Evolutionary conservation across 2,329 filamentous ascomycete genomes (phyloP).

Genomic region (Paracorniculantispora psalliotae): DNA sequence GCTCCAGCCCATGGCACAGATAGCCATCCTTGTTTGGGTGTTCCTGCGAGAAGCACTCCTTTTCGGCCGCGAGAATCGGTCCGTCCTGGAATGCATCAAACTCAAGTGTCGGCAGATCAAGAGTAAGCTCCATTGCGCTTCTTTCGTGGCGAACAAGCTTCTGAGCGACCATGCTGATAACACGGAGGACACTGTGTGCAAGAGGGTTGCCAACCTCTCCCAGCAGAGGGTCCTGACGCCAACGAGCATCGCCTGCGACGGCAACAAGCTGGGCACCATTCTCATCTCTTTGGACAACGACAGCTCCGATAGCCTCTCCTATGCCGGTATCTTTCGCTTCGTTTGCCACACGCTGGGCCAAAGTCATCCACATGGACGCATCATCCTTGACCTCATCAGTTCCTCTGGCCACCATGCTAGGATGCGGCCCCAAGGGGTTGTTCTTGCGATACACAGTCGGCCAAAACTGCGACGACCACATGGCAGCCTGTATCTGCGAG

Average conservation of each 20-base stretch:
- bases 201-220: constrained; percentile 62
- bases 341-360: constrained; percentile 60
- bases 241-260: constrained; percentile 71
- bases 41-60: constrained; percentile 55
- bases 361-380: constrained; percentile 60
- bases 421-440: constrained; percentile 81
- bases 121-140: constrained; percentile 30
- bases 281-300: constrained; percentile 62
- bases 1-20: constrained; percentile 85
- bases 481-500: constrained; percentile 66
- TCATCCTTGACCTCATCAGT: constrained; percentile 63
- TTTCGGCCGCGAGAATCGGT: constrained; percentile 64
- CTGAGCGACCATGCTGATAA: constrained; percentile 76
- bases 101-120: constrained; percentile 38
- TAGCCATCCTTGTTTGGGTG: constrained; percentile 74
- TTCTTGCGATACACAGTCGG: constrained; percentile 82
- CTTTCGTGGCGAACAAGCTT: constrained; percentile 56
- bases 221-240: constrained; percentile 48
- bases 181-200: constrained; percentile 72
- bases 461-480: constrained; percentile 76
- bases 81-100: constrained; percentile 63
- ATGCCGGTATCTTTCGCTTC: constrained; percentile 53
- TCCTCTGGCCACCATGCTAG: constrained; percentile 64
- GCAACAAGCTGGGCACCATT: constrained; percentile 57
- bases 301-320: constrained; percentile 68